Base-by-base conservation (phyloP, 179 eudicot species). In the Dionaea muscipula region DNA sequence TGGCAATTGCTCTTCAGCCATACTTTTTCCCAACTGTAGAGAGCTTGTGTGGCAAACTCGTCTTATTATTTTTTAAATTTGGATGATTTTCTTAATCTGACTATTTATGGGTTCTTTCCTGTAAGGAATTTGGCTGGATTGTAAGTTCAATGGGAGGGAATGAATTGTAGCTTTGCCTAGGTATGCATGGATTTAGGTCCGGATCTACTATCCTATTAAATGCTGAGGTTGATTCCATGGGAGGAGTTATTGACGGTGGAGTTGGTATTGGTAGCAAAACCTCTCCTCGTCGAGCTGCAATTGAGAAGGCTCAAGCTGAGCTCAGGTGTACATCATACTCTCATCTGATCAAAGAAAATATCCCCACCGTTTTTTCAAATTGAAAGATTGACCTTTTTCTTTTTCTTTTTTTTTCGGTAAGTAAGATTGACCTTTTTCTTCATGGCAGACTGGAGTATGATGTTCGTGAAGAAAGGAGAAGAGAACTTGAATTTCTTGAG, bases 221-320 rank as follows among this genome's bases (percentile, higher is more conserved):
- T 81, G 93, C 93, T 62, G 86, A 81, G 81, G 82, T 88, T 70
- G 90, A 81, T 79, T 88, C 89, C 85, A 93, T 93, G 99, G 96
- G 96, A 63, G 91, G 88, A 68, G 80, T 84, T 77, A 80, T 80
- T 78, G 91, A 82, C 40, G 72, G 78, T 50, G 90, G 85, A 68
- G 82, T 74, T 76, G 95, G 79, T 67, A 62, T 76, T 71, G 79
- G 68, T 56, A 68, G 69, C 56, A 79, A 66, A 68, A 70, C 81
- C 61, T 87, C 94, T 84, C 95, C 93, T 33, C 79, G 70, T 13
- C 74, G 57, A 62, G 80, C 72, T 49, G 94, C 84, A 26, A 75
- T 93, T 75, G 96, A 88, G 74, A 83, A 82, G 75, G 86, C 90
- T 70, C 96, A 81, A 63, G 86, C 77, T 48, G 95, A 85, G 64